Base-by-base conservation (phyloP, 2,329 filamentous ascomycete species). In the Emergomyces pasteurianus region DNA sequence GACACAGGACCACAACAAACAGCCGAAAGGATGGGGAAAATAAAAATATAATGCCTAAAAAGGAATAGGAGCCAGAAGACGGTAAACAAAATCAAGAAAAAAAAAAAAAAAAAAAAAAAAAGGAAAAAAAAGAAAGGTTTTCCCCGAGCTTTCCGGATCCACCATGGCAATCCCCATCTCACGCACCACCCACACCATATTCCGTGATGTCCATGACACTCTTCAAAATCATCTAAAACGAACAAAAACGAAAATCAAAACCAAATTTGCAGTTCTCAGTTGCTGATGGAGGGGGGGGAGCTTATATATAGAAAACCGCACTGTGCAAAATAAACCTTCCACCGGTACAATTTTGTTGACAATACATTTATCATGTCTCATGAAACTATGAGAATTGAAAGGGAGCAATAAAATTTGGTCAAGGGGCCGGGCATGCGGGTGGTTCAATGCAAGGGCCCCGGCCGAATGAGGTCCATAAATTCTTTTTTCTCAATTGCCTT, bases 341-440 rank as follows among this genome's bases (percentile, higher is more conserved):
- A 36, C 38, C 31, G 12, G 2, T 36, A 36, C 34, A 56, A 34
- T 21, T 56, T 40, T 23, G 10, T 59, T 50, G 42, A 57, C 60
- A 54, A 53, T 53, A 59, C 49, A n/a, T 12, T 21, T 42, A 56
- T 59, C 47, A 54, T 59, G 49, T 55, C 56, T 54, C 56, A 42
- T 58, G 56, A 59, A 60, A 47, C 54, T 50, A 28, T 21, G 28
- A 50, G 47, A 40, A 40, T 53, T 53, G 50, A 50, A 53, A 52
- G 55, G 38, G 58, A 47, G 28, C 59, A 59, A 56, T 31, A 31
- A 61, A 46, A 21, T n/a, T 43, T 28, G 36, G 26, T 7, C 54
- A 40, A 38, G 53, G 10, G 3, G 42, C 18, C n/a, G 42, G n/a
- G 7, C 7, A 7, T 23, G 47, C 47, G 31, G 10, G 12, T 3